Conservation (phyloP, 176 grass and related monocot species). For the Alloteropsis semialata region DNA sequence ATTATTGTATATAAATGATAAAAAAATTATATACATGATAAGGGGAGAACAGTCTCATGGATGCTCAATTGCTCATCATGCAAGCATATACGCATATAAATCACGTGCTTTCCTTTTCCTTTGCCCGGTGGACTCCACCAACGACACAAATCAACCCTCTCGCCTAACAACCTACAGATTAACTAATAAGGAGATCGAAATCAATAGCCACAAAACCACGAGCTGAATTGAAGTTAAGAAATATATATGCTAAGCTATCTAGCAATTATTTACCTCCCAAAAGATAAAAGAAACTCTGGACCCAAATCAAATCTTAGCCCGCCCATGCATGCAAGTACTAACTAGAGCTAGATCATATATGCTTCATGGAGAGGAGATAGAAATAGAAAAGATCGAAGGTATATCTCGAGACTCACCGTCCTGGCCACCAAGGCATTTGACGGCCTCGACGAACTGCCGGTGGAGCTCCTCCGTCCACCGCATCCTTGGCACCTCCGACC, state of each 20-base stretch:
- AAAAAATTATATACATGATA: neutral
- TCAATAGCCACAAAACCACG: neutral
- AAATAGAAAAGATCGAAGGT: neutral
- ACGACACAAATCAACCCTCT: neutral
- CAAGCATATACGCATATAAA: slow-evolving; percentile 1
- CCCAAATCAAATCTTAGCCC: neutral
- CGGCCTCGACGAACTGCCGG: slow-evolving; percentile 64
- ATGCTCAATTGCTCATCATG: slow-evolving; percentile 7
- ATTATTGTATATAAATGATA: neutral
- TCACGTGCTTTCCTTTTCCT: slow-evolving; percentile 4
- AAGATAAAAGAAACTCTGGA: neutral
- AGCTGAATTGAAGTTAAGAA: no score
- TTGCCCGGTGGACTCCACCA: neutral
- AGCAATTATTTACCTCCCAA: neutral
- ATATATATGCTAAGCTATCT: no score
- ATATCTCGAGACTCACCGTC: slow-evolving; percentile 51
- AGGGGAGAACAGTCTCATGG: neutral
- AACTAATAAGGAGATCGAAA: neutral
- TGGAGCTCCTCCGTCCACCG: slow-evolving; percentile 95
- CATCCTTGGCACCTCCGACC: slow-evolving; percentile 72
- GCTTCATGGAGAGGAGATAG: neutral
- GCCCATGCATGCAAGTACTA: neutral
- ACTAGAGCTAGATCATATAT: neutral
- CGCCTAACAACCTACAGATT: slow-evolving; percentile 17
- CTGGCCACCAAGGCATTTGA: slow-evolving; percentile 73